phyloP scores from a whole-genome alignment of 1,284 basidiomycete species.

The Trametes hirsuta region DNA sequence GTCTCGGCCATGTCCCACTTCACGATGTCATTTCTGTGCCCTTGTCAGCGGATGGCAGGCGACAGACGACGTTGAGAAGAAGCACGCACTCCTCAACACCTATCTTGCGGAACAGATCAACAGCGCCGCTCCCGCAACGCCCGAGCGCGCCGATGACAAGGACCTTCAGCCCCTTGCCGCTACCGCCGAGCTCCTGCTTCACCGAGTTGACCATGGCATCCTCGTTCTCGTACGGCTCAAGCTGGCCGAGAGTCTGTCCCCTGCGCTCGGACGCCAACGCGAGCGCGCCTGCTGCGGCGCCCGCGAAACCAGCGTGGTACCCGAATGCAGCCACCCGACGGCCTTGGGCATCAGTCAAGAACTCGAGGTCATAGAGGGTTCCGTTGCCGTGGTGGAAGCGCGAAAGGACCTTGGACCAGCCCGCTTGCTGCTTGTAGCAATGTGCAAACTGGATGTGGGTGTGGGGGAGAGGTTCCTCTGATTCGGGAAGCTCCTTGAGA shows the following conservation, averaged over 20 bases:
- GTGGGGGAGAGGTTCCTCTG: conserved; percentile 82
- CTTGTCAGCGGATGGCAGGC: conserved; percentile 1
- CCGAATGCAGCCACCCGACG: conserved; percentile 98
- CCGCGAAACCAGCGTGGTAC: conserved; percentile 98
- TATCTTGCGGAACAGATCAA: conserved; percentile 93
- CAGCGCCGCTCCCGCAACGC: conserved; percentile 94
- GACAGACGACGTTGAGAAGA: neutral
- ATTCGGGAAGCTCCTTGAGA: conserved; percentile 92
- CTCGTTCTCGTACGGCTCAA: conserved; percentile 87
- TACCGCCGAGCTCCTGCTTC: conserved; percentile 68
- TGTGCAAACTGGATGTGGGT: conserved; percentile 99
- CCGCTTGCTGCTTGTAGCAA: conserved; percentile 96
- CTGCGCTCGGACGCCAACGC: conserved; percentile 77
- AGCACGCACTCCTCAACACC: conserved; percentile 82
- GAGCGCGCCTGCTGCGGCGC: conserved; percentile 91
- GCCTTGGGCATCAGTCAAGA: conserved; percentile 85
- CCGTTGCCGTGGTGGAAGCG: conserved; percentile 90
- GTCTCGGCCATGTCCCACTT: conserved; percentile 99
- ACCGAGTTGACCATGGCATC: conserved; percentile 79
- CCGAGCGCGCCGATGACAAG: conserved; percentile 97
- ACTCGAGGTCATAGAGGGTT: conserved; percentile 96
- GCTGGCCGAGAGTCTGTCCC: conserved; percentile 62
- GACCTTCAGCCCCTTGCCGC: conserved; percentile 79
- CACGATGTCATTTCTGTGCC: conserved; percentile 83
- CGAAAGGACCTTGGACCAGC: conserved; percentile 88